Evolutionary conservation across 495 filamentous ascomycete genomes (phyloP), one percentile per base, ranked within the genome.

Genomic region (Ascobolus immersus): DNA sequence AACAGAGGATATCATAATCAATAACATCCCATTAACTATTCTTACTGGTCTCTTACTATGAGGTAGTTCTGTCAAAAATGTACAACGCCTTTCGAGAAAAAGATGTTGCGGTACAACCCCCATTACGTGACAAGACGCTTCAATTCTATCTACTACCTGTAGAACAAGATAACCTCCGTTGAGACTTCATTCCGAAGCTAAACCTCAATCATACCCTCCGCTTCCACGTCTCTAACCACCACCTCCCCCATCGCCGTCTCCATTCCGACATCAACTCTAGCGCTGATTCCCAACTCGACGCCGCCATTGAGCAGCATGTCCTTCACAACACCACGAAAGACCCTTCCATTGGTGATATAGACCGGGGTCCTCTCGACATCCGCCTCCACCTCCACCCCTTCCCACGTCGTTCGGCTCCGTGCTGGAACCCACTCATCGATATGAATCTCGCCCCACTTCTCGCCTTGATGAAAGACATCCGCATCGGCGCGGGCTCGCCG

Each of bases 221-320:
- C n/a, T n/a, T n/a, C n/a, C n/a, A n/a, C n/a, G n/a, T n/a, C 64
- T 49, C 71, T 77, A 34, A 96, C 54, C 14, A 69, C 58, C 45
- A 93, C 67, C 37, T 69, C 55, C 8, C 86, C 86, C 28, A 96
- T 59, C n/a, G 69, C 66, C 7, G 78, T 90, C 21, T 68, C 58
- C 12, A 92, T 64, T 41, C 73, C 64, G 33, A 79, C 74, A 50
- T 91, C 79, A 35, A 92, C 77, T 28, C 64, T 59, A n/a, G 86
- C 81, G 43, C 73, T 58, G 32, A 94, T 62, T 20, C 60, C 60
- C 8, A 96, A 56, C 17, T 62, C 44, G 19, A 92, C 56, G 7
- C 57, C 38, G n/a, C n/a, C n/a, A 27, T 55, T 62, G 6, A 19
- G 23, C 23, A 92, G 41, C 27, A 93, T 51, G 21, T 62, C 65